Evolutionary conservation across 495 filamentous ascomycete species (phyloP).

Genomic region (Cercophora scortea): DNA sequence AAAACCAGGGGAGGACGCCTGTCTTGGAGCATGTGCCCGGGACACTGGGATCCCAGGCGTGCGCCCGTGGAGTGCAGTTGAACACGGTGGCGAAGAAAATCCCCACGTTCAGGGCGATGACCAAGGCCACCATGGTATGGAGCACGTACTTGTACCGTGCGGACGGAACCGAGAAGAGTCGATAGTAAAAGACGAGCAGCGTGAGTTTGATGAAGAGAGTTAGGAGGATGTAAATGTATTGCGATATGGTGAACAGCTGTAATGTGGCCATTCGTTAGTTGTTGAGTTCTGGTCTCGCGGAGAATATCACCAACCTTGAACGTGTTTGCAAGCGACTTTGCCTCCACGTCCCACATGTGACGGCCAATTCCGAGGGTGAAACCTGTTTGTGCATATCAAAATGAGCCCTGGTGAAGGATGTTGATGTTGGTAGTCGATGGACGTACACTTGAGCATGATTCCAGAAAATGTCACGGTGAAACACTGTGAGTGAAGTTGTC

Average conservation of each 20-base stretch:
- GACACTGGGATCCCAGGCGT: background rate
- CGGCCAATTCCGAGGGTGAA: slow-evolving; percentile 1
- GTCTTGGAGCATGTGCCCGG: background rate
- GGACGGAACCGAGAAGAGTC: background rate
- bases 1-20: background rate
- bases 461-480: background rate
- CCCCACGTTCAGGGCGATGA: background rate
- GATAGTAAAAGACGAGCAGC: slow-evolving; percentile 1
- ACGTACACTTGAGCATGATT: background rate
- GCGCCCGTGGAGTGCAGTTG: background rate
- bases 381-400: background rate
- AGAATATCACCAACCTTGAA: background rate
- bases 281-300: background rate
- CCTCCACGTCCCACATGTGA: background rate
- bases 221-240: background rate
- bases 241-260: background rate
- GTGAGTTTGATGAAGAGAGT: background rate
- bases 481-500: background rate
- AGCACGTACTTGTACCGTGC: background rate
- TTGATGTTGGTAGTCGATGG: background rate
- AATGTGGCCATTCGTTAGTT: background rate
- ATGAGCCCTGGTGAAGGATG: background rate
- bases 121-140: background rate
- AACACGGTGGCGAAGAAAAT: slow-evolving; percentile 1
- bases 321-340: background rate